Evolutionary conservation across 345 rosid species (phyloP).

Genomic region (Isatis tinctoria): DNA sequence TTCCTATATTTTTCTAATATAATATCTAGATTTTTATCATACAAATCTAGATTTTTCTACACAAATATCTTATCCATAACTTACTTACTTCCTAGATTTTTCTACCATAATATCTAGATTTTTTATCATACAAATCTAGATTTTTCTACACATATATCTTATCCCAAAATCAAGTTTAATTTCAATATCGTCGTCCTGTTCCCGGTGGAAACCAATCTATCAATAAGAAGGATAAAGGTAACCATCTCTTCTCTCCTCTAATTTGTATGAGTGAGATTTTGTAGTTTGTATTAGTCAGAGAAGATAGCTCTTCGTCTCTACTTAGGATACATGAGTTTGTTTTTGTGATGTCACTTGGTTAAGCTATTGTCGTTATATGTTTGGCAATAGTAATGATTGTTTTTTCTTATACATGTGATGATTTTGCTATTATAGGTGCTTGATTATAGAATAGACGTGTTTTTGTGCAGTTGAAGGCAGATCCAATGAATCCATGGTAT

Average conservation of each 20-base stretch:
- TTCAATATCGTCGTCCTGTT: constrained; percentile 53
- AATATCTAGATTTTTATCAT: no score
- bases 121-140: no score
- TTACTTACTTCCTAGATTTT: no score
- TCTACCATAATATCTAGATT: no score
- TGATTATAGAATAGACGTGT: constrained; percentile 67
- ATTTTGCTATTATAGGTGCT: constrained; percentile 23
- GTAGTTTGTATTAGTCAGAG: neutral
- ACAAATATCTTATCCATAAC: no score
- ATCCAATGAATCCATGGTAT: constrained; percentile 69
- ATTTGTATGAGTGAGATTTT: neutral
- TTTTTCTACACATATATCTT: no score
- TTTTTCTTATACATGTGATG: constrained; percentile 5
- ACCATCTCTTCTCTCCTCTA: constrained; percentile 2
- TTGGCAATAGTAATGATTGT: constrained; percentile 1
- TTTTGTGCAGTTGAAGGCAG: constrained; percentile 78
- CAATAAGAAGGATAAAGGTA: constrained; percentile 51
- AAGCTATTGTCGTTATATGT: constrained; percentile 15
- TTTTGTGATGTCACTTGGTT: constrained; percentile 4
- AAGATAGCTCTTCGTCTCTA: neutral
- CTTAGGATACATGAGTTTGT: neutral
- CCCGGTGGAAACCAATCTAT: constrained; percentile 26
- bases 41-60: no score
- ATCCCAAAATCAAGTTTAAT: no score
- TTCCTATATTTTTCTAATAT: no score